Conservation (phyloP, 2,329 filamentous ascomycete species). For the Magnaporthales sp. region DNA sequence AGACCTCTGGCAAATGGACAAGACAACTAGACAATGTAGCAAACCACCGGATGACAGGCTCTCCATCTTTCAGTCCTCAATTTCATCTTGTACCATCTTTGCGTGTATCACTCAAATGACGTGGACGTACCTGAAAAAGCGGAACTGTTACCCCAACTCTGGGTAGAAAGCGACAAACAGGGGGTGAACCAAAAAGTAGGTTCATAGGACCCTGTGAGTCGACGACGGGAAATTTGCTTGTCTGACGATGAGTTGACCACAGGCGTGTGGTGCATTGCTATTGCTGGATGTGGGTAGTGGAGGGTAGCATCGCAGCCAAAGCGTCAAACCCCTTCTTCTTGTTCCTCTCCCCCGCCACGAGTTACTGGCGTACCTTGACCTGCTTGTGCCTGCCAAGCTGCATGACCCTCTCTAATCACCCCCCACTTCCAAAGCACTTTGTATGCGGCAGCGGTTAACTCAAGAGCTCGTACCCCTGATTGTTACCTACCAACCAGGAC, state of each 20-base stretch:
- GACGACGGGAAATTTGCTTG: not conserved
- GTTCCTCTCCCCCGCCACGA: not conserved
- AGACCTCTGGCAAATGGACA: not conserved
- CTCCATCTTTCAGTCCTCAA: not conserved
- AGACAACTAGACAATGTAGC: not conserved
- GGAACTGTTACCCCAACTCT: not conserved
- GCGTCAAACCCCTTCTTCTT: not conserved
- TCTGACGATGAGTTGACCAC: not conserved
- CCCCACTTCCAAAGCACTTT: not conserved
- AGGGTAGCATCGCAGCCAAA: not conserved
- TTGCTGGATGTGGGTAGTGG: not conserved
- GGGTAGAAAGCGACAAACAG: not conserved
- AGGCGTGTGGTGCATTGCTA: not conserved
- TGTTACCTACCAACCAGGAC: not conserved
- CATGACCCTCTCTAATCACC: not conserved
- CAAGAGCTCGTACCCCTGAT: not conserved
- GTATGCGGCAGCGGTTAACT: not conserved
- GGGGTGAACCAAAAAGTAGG: not conserved
- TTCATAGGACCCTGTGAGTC: not conserved
- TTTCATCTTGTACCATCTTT: not conserved
- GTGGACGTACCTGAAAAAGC: not conserved
- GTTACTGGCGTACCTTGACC: too few relatives aligned
- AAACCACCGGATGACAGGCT: not conserved
- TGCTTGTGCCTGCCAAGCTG: too few relatives aligned
- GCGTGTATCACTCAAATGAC: not conserved